Evolutionary conservation across 1,284 basidiomycete genomes (phyloP).

Genomic region (Phellopilus nigrolimitatus): DNA sequence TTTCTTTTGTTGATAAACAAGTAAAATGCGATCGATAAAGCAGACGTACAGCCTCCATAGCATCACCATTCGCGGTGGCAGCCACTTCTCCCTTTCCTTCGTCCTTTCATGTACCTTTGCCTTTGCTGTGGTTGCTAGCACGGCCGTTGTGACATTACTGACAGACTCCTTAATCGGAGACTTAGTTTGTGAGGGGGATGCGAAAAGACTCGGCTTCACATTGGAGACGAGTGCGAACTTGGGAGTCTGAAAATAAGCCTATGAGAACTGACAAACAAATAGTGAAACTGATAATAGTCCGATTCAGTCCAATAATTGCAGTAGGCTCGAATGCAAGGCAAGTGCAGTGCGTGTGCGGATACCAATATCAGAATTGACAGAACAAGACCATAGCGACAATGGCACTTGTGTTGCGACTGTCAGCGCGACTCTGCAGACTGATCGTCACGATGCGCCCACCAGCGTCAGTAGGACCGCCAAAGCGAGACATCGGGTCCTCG

Average conservation of each 20-base stretch:
- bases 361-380: too few relatives aligned
- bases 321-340: too few relatives aligned
- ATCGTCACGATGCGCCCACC: not conserved
- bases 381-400: too few relatives aligned
- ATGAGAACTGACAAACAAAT: too few relatives aligned
- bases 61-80: conserved; percentile 56
- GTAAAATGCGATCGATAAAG: not conserved
- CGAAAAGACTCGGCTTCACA: conserved; percentile 82
- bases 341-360: too few relatives aligned
- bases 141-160: conserved; percentile 86
- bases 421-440: too few relatives aligned
- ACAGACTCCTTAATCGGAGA: conserved; percentile 88
- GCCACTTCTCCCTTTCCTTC: conserved; percentile 75
- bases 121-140: conserved; percentile 91
- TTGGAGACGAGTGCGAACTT: conserved; percentile 89
- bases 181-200: conserved; percentile 80
- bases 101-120: conserved; percentile 89
- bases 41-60: conserved; percentile 72
- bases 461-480: not conserved
- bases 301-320: too few relatives aligned
- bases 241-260: too few relatives aligned
- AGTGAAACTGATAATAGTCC: too few relatives aligned
- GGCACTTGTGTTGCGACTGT: too few relatives aligned
- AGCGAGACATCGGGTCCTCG: too few relatives aligned
- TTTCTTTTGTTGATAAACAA: not conserved